Conservation (phyloP, 768 basidiomycete species). For the Dioszegia crocea region DNA sequence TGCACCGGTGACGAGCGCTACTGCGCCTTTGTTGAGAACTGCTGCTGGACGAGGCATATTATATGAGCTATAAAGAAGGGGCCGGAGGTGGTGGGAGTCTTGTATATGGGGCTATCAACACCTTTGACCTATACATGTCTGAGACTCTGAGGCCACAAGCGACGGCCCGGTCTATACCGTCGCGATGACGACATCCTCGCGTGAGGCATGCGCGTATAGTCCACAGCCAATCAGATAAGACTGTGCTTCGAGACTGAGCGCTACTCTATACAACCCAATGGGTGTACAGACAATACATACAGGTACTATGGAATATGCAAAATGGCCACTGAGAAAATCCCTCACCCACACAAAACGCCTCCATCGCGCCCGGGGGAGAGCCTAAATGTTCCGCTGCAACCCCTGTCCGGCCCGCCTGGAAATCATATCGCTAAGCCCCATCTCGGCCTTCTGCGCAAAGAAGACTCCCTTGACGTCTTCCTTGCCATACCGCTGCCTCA, state of each 20-base stretch:
- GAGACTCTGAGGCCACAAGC: too few relatives aligned
- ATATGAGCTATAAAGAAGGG: too few relatives aligned
- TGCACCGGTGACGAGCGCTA: slow-evolving; percentile 46
- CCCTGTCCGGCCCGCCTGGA: slow-evolving; percentile 47
- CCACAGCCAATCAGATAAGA: slow-evolving; percentile 5
- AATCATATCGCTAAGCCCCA: slow-evolving; percentile 46
- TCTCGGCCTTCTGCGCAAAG: slow-evolving; percentile 65
- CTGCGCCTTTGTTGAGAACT: slow-evolving; percentile 28
- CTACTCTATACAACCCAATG: too few relatives aligned
- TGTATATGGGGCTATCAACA: too few relatives aligned
- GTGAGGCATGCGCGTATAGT: not conserved
- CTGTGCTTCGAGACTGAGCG: not conserved
- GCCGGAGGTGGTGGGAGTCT: not conserved
- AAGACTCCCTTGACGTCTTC: slow-evolving; percentile 76
- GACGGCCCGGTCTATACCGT: not conserved
- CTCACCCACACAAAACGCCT: too few relatives aligned
- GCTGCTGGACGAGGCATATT: slow-evolving; percentile 9
- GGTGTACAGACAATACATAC: not conserved
- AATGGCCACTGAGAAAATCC: too few relatives aligned
- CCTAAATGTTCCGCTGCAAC: slow-evolving; percentile 41
- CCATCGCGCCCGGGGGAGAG: too few relatives aligned
- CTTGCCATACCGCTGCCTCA: slow-evolving; percentile 56
- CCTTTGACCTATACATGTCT: too few relatives aligned
- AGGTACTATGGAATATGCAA: too few relatives aligned
- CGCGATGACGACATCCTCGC: slow-evolving; percentile 1